Evolutionary conservation across 1,284 basidiomycete species (phyloP), one percentile per base, ranked within the genome.

Genomic region (Microbotryum silenes-acaulis): DNA sequence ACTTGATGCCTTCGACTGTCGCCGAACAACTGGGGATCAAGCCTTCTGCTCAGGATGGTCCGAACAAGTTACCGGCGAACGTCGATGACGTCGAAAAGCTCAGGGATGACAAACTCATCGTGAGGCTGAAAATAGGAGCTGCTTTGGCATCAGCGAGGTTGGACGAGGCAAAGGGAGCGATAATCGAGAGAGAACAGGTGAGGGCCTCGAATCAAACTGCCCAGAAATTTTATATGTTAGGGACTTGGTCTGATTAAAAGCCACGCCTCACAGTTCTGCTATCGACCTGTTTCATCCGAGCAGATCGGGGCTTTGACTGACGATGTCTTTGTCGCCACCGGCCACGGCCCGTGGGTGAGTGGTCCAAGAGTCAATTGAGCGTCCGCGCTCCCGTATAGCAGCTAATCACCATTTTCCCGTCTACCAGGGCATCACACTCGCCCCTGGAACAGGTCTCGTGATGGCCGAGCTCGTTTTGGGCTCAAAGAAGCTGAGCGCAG

Each of bases 291-390:
- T 42, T 54, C 59, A 14, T 25, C 48, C 16, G 65, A 69, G 6
- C 50, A 64, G 20, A 48, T 69, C 9, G 67, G 63, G 1, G 37
- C 49, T 3, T 42, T 67, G 12, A 18, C 25, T 4, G 16, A 47
- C 0, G 44, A 54, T 33, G 55, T 65, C 18, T 57, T 56, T 12
- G 25, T 69, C 47, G 57, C 65, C 18, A 64, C 62, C 0, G 67
- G 63, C 2, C 61, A 63, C n/a, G 67, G 67, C 6, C 67, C 67
- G 8, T 69, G 67, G 67, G 67, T 61, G 23, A n/a, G 60, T 31
- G 31, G 9, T 51, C n/a, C 46, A 14, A 23, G 44, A n/a, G 20
- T 10, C 37, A 6, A 23, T 37, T 18, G 20, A 23, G n/a, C 51
- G 18, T 31, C 48, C 9, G 25, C 51, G 27, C 20, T 23, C 9